Base-by-base conservation (phyloP, 179 eudicot genomes). In the Spinacia oleracea region DNA sequence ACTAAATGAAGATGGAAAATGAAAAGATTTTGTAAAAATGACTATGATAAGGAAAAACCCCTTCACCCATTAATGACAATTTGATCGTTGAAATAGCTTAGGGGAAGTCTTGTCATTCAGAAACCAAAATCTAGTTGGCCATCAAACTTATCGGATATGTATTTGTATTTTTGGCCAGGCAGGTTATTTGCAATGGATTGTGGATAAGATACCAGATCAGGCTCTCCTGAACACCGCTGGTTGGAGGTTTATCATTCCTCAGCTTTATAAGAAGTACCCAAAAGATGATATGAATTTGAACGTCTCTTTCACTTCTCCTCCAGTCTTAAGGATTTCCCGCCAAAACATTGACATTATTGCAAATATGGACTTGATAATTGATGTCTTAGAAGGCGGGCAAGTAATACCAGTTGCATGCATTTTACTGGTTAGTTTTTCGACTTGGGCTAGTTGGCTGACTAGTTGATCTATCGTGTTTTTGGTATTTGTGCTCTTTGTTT, bases 141-240 rank as follows among this genome's bases (percentile, higher is more conserved):
- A 70, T 70, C 38, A 70, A 68, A 46, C 31, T 31, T 20, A 72
- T 72, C 1, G 20, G 58, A 50, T 72, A 31, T 32, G 4, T 51
- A 9, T 72, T 51, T 79, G 4, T 48, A 1, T 70, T 46, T 79
- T 42, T 76, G 87, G 81, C 77, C 88, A 95, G 98, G 93, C 93
- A 81, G 90, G 87, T 83, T 82, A 77, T 81, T 84, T 95, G 91
- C 91, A 91, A 62, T 95, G 97, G 97, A 83, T 86, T 72, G 82
- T 95, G 73, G 97, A 95, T 77, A 84, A 90, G 71, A 80, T 93
- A 65, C 92, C 97, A 35, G 86, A 95, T 81, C 88, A 88, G 81
- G 85, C 85, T 77, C 91, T 93, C 78, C 76, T 95, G 70, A 93
- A 95, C 88, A 95, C 98, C 79, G 91, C 88, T 80, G 92, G 91